phyloP scores from a whole-genome alignment of 2,329 filamentous ascomycete species.

The Ascomycota sp. region DNA sequence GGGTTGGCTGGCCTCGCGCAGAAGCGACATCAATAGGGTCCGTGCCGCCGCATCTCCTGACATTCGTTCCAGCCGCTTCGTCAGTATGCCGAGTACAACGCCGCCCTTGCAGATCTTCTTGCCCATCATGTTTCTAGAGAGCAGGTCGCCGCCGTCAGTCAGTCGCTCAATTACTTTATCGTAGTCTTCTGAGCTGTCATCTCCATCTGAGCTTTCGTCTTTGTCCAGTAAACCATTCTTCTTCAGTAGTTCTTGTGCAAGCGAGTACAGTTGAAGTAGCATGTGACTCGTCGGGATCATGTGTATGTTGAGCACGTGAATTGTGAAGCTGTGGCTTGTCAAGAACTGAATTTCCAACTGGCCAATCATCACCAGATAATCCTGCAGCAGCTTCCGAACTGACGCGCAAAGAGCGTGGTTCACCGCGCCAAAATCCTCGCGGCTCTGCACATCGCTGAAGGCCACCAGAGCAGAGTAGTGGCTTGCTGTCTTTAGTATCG shows the following conservation, averaged over 20 bases:
- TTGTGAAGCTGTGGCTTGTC: conserved; percentile 71
- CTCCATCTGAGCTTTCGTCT: conserved; percentile 42
- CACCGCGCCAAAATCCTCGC: conserved; percentile 81
- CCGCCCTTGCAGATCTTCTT: conserved; percentile 97
- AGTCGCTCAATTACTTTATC: conserved; percentile 86
- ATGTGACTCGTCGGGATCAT: conserved; percentile 80
- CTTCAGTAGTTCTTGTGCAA: conserved; percentile 73
- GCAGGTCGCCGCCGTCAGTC: conserved; percentile 65
- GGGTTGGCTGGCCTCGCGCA: conserved; percentile 75
- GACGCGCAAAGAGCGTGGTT: conserved; percentile 94
- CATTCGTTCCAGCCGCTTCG: conserved; percentile 67
- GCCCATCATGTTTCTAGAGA: conserved; percentile 55
- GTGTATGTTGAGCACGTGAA: conserved; percentile 84
- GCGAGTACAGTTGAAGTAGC: conserved; percentile 71
- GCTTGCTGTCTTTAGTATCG: conserved; percentile 85
- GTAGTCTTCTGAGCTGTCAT: conserved; percentile 62
- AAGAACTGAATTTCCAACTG: conserved; percentile 87
- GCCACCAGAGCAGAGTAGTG: conserved; percentile 82
- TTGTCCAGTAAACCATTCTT: conserved; percentile 71
- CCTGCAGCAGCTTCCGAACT: conserved; percentile 74
- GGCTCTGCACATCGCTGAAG: conserved; percentile 85
- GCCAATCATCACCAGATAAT: conserved; percentile 81
- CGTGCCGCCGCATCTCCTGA: conserved; percentile 83
- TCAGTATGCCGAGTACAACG: conserved; percentile 74
- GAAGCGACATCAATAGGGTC: conserved; percentile 56